Percentiles rank a stretch among this genome's conserved stretches.
Evolutionary conservation across 164 flowering plant genomes (phyloP).

Genomic region (Brasenia schreberi): DNA sequence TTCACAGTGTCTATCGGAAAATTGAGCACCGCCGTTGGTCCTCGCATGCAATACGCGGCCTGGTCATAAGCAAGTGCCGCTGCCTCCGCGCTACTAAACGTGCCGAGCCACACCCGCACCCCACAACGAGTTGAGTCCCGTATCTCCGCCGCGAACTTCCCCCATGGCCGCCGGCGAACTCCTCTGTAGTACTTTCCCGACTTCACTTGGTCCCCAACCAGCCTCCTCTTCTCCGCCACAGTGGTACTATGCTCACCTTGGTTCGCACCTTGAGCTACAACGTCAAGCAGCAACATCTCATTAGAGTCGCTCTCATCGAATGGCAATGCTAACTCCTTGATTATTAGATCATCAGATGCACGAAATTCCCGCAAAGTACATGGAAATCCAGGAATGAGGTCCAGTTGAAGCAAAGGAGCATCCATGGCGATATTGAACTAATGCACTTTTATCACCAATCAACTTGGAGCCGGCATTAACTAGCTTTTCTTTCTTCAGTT

Average conservation of each 20-base stretch:
- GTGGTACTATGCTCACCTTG: neutral
- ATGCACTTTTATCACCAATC: neutral
- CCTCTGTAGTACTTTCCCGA: constrained; percentile 5
- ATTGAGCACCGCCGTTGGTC: constrained; percentile 5
- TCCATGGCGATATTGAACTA: neutral
- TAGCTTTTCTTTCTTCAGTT: neutral
- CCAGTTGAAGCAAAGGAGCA: neutral
- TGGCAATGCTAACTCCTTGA: neutral
- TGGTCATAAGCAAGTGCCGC: constrained; percentile 8
- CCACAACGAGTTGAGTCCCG: constrained; percentile 4
- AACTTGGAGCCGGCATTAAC: neutral
- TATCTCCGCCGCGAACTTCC: constrained; percentile 6
- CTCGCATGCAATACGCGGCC: constrained; percentile 6
- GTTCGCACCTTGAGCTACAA: neutral
- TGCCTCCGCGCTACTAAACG: constrained; percentile 4
- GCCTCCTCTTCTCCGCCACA: neutral
- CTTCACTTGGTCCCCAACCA: neutral
- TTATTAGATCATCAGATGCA: neutral
- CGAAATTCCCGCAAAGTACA: neutral
- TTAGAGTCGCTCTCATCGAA: neutral
- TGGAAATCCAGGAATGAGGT: neutral
- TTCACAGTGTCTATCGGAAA: constrained; percentile 3
- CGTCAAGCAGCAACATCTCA: neutral
- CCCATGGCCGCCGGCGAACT: constrained; percentile 9
- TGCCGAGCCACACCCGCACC: constrained; percentile 7